These are phyloP conservation scores for Puccinellia tenuiflora DNA, from an alignment of 176 grass and related monocot genomes.

Conservation along the genomic window DNA sequence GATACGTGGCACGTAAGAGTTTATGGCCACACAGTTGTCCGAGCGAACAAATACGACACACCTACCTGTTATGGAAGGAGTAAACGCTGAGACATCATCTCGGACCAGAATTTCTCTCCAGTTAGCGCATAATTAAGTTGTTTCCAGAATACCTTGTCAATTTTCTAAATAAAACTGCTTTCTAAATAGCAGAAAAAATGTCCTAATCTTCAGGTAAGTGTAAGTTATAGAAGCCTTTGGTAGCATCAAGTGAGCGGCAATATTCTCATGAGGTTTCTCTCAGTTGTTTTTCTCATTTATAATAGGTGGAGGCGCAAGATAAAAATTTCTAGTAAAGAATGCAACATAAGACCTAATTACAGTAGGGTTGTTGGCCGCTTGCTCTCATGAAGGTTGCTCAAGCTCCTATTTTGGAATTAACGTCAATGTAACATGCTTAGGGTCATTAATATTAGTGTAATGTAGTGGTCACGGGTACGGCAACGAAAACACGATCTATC, in stretches of 20 bases:
- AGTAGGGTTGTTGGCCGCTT: conserved; percentile 6
- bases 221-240: background rate
- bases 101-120: background rate
- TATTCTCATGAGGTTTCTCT: background rate
- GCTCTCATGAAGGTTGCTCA: background rate
- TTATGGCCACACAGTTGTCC: background rate
- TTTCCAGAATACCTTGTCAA: background rate
- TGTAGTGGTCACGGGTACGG: no score
- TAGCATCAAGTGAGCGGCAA: background rate
- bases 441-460: background rate
- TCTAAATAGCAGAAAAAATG: background rate
- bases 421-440: conserved; percentile 2
- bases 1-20: background rate
- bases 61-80: background rate
- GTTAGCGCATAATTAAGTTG: background rate
- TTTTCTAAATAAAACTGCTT: background rate
- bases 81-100: background rate
- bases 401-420: background rate
- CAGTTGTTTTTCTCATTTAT: background rate
- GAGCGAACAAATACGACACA: background rate
- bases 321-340: no score
- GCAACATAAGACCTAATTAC: background rate
- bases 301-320: no score
- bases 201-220: background rate
- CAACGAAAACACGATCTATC: no score